Evolutionary conservation across 2,329 filamentous ascomycete species (phyloP).

Genomic region (Aspergillus novofumigatus): DNA sequence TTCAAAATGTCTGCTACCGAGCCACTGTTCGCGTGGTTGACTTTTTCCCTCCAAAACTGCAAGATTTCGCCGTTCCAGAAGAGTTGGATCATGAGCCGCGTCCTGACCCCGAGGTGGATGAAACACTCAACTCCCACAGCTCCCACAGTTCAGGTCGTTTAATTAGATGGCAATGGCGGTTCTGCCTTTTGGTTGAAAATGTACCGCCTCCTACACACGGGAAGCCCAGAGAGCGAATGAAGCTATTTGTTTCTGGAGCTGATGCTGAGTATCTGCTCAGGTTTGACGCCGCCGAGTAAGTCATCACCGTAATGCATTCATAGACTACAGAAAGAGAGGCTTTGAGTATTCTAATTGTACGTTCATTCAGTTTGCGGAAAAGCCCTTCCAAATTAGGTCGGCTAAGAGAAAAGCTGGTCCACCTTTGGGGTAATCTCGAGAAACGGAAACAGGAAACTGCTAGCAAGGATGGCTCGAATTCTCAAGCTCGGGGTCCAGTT

Average conservation of each 20-base stretch:
- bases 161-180: constrained; percentile 73
- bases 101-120: constrained; percentile 27
- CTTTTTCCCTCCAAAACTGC: constrained; percentile 66
- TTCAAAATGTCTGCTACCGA: constrained; percentile 69
- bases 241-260: constrained; percentile 62
- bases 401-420: constrained; percentile 67
- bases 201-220: constrained; percentile 39
- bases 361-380: constrained; percentile 50
- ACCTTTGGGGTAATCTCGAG: constrained; percentile 82
- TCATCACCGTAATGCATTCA: constrained; percentile 5
- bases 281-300: constrained; percentile 53
- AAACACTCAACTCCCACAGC: constrained; percentile 23
- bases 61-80: constrained; percentile 62
- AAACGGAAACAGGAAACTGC: constrained; percentile 55
- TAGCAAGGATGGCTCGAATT: constrained; percentile 15
- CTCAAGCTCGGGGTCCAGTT: constrained; percentile 22
- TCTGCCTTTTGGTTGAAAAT: constrained; percentile 74
- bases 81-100: constrained; percentile 46
- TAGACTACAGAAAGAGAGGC: neutral
- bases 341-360: neutral
- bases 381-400: constrained; percentile 46
- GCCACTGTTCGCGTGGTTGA: constrained; percentile 73
- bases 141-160: constrained; percentile 4
- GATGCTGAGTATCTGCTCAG: constrained; percentile 55
- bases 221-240: constrained; percentile 51